Evolutionary conservation across 805 yeast species (phyloP).

Genomic region (Candida xiaguanensis): DNA sequence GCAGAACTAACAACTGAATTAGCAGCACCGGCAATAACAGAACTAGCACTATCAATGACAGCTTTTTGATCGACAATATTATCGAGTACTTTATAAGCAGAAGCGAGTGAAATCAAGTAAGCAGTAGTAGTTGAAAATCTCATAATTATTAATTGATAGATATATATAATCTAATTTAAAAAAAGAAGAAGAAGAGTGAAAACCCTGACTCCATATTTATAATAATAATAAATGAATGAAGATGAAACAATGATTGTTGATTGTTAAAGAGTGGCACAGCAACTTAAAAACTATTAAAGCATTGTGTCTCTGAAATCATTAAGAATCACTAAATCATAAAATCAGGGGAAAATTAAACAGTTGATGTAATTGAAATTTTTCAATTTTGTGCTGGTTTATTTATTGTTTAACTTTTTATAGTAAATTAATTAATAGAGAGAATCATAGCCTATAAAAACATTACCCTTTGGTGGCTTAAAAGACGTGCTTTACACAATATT

Average conservation of each 20-base stretch:
- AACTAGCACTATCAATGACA: constrained; percentile 1
- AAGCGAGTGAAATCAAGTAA: background rate
- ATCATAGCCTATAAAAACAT: background rate
- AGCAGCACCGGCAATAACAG: constrained; percentile 4
- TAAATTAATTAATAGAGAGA: too few species aligned
- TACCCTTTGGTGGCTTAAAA: too few species aligned
- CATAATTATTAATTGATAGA: too few species aligned
- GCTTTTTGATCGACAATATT: constrained; percentile 5
- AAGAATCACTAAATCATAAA: background rate
- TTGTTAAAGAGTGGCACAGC: constrained; percentile 3
- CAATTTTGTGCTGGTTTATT: background rate
- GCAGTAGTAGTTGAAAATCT: constrained; percentile 2
- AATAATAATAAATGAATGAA: too few species aligned
- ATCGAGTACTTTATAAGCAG: constrained; percentile 2
- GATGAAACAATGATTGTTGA: too few species aligned
- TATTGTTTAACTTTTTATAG: background rate
- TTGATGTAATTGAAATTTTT: too few species aligned
- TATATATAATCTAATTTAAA: too few species aligned
- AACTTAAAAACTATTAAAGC: too few species aligned
- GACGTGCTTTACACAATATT: too few species aligned
- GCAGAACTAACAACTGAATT: constrained; percentile 1
- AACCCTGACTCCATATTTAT: background rate
- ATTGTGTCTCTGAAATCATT: too few species aligned
- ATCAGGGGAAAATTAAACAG: background rate
- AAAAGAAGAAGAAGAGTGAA: background rate